Conservation (phyloP, 1,284 basidiomycete genomes). For the Athelia psychrophila region DNA sequence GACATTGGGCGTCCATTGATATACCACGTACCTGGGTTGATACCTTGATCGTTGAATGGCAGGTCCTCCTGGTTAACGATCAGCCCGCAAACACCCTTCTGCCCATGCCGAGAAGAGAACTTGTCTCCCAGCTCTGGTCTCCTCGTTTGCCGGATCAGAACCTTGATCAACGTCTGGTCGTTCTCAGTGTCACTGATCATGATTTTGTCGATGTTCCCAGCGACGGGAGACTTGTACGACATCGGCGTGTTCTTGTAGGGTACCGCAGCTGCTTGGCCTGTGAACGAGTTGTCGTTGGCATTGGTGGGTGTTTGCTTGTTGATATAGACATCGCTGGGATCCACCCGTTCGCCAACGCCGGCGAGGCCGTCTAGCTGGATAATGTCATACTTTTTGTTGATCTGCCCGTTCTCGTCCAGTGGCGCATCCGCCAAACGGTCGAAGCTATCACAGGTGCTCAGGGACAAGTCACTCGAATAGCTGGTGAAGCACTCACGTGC, state of each 20-base stretch:
- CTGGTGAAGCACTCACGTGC: slow-evolving; percentile 69
- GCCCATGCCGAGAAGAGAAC: slow-evolving; percentile 97
- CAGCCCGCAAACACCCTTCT: slow-evolving; percentile 98
- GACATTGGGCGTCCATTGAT: background rate
- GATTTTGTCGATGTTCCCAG: slow-evolving; percentile 96
- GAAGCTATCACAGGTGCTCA: slow-evolving; percentile 47
- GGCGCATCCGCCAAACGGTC: slow-evolving; percentile 96
- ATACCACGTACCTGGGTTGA: slow-evolving; percentile 70
- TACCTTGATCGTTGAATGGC: slow-evolving; percentile 99
- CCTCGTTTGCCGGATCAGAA: slow-evolving; percentile 96
- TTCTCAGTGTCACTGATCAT: slow-evolving; percentile 95
- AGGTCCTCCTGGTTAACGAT: slow-evolving; percentile 99
- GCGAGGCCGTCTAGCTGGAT: slow-evolving; percentile 92
- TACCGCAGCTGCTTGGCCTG: slow-evolving; percentile 73
- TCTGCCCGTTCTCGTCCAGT: slow-evolving; percentile 74
- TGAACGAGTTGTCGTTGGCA: slow-evolving; percentile 83
- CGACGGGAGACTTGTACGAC: slow-evolving; percentile 90
- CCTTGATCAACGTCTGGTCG: slow-evolving; percentile 97
- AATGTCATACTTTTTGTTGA: slow-evolving; percentile 86
- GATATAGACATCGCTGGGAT: slow-evolving; percentile 92
- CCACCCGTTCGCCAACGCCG: slow-evolving; percentile 92
- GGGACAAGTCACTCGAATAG: background rate
- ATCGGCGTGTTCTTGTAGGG: slow-evolving; percentile 90
- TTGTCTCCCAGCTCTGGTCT: slow-evolving; percentile 98
- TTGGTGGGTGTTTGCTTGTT: slow-evolving; percentile 96